phyloP scores from a whole-genome alignment of 805 yeast species.

The Sugiyamaella qingdaonensis region DNA sequence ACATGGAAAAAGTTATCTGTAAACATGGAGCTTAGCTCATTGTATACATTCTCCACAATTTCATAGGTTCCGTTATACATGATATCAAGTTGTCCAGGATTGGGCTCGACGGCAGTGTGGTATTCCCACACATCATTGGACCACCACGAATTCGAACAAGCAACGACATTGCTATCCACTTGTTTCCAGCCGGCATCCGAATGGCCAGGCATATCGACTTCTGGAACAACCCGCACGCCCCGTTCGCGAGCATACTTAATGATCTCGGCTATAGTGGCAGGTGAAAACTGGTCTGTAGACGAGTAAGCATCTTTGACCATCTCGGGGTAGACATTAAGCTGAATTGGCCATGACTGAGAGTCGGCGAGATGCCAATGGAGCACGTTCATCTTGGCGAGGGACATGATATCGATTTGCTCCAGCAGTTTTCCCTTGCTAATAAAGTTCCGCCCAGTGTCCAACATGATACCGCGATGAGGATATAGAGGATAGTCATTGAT shows the following conservation, averaged over 20 bases:
- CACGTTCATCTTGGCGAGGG: constrained; percentile 37
- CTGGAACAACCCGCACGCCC: constrained; percentile 43
- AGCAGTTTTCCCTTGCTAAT: constrained; percentile 27
- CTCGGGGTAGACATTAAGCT: constrained; percentile 33
- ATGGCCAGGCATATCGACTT: constrained; percentile 43
- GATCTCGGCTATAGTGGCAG: constrained; percentile 29
- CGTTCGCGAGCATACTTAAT: constrained; percentile 34
- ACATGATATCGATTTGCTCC: constrained; percentile 39
- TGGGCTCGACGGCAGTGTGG: constrained; percentile 37
- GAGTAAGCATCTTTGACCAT: constrained; percentile 41
- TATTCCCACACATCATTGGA: constrained; percentile 23
- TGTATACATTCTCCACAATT: constrained; percentile 33
- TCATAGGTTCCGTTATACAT: constrained; percentile 33
- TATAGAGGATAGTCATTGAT: constrained; percentile 37
- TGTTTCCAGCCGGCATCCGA: constrained; percentile 39
- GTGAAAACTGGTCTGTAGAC: constrained; percentile 30
- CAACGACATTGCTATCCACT: constrained; percentile 32
- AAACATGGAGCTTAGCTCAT: constrained; percentile 35
- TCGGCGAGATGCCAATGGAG: constrained; percentile 42
- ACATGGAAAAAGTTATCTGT: constrained; percentile 40
- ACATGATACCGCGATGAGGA: constrained; percentile 39
- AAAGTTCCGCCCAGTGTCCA: constrained; percentile 41
- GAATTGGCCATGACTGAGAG: constrained; percentile 41
- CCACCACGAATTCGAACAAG: constrained; percentile 36
- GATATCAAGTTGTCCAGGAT: constrained; percentile 41